These are phyloP conservation scores for Yamadazyma taylorii DNA, from an alignment of 1,139 yeast genomes.

Conservation along the genomic window DNA sequence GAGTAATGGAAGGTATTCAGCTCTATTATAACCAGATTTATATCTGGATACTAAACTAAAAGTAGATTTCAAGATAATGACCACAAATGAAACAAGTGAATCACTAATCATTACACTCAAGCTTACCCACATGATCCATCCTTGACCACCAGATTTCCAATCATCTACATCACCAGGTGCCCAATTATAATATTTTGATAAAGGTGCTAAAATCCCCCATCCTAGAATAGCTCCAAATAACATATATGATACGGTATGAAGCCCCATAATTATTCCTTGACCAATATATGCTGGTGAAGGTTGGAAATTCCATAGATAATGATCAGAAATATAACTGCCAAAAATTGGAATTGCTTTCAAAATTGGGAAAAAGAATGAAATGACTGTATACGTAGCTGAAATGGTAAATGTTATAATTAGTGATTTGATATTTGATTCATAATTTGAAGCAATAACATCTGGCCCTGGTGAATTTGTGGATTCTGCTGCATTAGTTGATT, in stretches of 20 bases:
- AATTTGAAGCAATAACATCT: conserved; percentile 18
- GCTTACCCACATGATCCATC: conserved; percentile 96
- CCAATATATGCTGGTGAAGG: conserved; percentile 98
- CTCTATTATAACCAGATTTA: no score
- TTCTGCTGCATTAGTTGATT: no score
- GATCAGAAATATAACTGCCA: conserved; percentile 61
- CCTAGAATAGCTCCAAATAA: conserved; percentile 85
- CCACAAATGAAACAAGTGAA: conserved; percentile 76
- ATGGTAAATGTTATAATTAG: conserved; percentile 60
- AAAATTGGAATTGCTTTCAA: conserved; percentile 72
- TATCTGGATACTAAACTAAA: conserved; percentile 3
- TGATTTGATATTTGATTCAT: conserved; percentile 57
- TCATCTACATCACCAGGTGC: conserved; percentile 88
- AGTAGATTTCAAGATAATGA: conserved; percentile 54
- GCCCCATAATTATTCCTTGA: conserved; percentile 97
- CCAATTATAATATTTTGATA: conserved; percentile 73
- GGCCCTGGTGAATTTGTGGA: not conserved
- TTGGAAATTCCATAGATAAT: conserved; percentile 85
- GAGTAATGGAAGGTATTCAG: conserved; percentile 10
- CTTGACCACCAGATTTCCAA: conserved; percentile 93
- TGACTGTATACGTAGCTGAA: conserved; percentile 71
- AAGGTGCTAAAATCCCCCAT: conserved; percentile 87
- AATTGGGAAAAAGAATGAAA: conserved; percentile 72
- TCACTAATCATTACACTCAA: conserved; percentile 93
- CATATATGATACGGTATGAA: conserved; percentile 90